Percentiles rank a stretch among this genome's conserved stretches.
These are phyloP conservation scores for Didymella lethalis DNA, from an alignment of 2,329 filamentous ascomycete genomes.

Conservation along the genomic window DNA sequence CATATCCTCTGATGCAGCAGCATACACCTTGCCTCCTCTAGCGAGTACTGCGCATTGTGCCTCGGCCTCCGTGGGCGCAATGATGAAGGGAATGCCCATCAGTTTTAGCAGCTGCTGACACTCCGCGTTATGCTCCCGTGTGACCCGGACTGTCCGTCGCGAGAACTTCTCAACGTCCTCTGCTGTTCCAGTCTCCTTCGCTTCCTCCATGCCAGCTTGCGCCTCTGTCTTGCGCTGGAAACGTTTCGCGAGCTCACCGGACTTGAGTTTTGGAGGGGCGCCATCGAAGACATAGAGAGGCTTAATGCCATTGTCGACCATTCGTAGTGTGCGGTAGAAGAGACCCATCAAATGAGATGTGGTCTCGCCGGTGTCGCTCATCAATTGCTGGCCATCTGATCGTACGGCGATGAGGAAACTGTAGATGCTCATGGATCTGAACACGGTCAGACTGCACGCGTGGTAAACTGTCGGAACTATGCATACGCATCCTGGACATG, in stretches of 20 bases:
- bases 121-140: slow-evolving; percentile 95
- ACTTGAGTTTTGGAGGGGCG: slow-evolving; percentile 95
- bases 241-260: slow-evolving; percentile 93
- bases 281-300: slow-evolving; percentile 98
- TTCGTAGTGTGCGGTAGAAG: slow-evolving; percentile 98
- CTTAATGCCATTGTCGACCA: slow-evolving; percentile 99
- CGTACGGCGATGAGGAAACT: slow-evolving; percentile 98
- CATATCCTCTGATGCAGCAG: slow-evolving; percentile 98
- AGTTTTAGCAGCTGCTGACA: slow-evolving; percentile 89
- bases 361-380: slow-evolving; percentile 92
- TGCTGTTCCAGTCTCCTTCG: slow-evolving; percentile 95
- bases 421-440: slow-evolving; percentile 96
- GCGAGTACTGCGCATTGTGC: slow-evolving; percentile 94
- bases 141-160: slow-evolving; percentile 88
- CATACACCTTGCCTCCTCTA: slow-evolving; percentile 91
- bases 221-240: slow-evolving; percentile 95
- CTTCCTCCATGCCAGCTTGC: slow-evolving; percentile 87
- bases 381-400: slow-evolving; percentile 95
- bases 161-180: slow-evolving; percentile 99
- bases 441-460: slow-evolving; percentile 21
- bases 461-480: not conserved
- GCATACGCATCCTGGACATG: slow-evolving; percentile 57
- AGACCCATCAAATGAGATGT: slow-evolving; percentile 99
- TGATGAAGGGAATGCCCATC: slow-evolving; percentile 95
- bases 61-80: slow-evolving; percentile 96